Base-by-base conservation (phyloP, 768 basidiomycete genomes). In the Phanerodontia chrysosporium region DNA sequence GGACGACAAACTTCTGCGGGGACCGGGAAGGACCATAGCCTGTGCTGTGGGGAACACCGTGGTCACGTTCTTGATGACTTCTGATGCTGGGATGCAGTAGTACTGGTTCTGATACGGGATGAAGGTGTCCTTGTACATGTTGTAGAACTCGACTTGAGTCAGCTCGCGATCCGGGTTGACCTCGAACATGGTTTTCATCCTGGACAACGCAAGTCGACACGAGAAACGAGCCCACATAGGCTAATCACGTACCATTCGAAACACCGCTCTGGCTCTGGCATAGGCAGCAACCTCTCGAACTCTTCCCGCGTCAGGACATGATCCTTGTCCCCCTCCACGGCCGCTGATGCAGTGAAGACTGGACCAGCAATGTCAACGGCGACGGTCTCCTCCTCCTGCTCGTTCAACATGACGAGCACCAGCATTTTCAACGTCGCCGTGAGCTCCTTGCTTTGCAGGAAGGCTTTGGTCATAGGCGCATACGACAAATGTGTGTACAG, bases 71-170 rank as follows among this genome's bases (percentile, higher is more conserved):
- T 96, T 95, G 71, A 99, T 98, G 51, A 97, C 91, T 45, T 99
- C 96, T 0, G 92, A 88, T 0, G 97, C 95, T 2, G 86, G 83
- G 2, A 95, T 81, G 45, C 92, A 74, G 12, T 83, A 81, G 58
- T 83, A 76, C 57, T 77, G 78, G 1, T 84, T 81, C 59, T 79
- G 70, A 66, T 77, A 79, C 0, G 85, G 83, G 1, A 81, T 74
- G 66, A 98, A 97, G 1, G 83, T 83, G 59, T 90, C 89, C 62
- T 89, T 87, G 74, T 99, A 99, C 13, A 95, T 80, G 58, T 84
- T 92, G 95, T 96, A 99, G 67, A 99, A 92, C 57, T 92, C 87
- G 32, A 96, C 93, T 72, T 98, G 97, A 0, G 92, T 94, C 48
- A 98, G 76, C 67, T 95, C 90, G 3, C 89, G 84, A 3, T 89